phyloP scores from a whole-genome alignment of 2,329 filamentous ascomycete genomes.

The Pyrenophora seminiperda region DNA sequence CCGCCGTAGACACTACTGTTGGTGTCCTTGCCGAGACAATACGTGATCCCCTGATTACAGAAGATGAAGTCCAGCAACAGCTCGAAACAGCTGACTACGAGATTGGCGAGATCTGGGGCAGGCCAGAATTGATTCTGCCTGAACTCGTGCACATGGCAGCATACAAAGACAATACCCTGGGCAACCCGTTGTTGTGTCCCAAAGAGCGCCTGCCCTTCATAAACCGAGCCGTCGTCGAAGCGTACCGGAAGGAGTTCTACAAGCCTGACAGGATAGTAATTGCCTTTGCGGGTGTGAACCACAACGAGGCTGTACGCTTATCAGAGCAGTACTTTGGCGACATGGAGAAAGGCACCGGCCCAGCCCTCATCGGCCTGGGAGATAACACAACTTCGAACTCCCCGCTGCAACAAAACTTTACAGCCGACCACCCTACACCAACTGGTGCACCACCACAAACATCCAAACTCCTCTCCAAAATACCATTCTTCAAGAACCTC shows the following conservation, averaged over 20 bases:
- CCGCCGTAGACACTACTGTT: conserved; percentile 80
- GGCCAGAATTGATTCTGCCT: conserved; percentile 92
- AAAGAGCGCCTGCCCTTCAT: conserved; percentile 80
- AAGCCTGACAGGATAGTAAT: conserved; percentile 89
- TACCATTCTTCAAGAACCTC: conserved; percentile 89
- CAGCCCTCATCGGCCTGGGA: conserved; percentile 46
- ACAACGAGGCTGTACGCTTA: conserved; percentile 76
- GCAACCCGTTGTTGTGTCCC: conserved; percentile 90
- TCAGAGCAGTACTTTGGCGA: conserved; percentile 89
- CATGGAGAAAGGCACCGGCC: conserved; percentile 67
- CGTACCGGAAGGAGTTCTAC: conserved; percentile 84
- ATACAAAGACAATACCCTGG: conserved; percentile 93
- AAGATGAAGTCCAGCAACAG: conserved; percentile 85
- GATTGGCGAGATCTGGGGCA: conserved; percentile 96
- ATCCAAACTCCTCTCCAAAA: conserved; percentile 75
- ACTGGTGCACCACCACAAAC: conserved; percentile 55
- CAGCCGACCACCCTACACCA: conserved; percentile 44
- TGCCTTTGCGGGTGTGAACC: conserved; percentile 90
- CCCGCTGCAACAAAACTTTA: conserved; percentile 54
- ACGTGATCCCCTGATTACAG: conserved; percentile 79
- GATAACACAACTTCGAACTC: conserved; percentile 22
- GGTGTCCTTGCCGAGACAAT: conserved; percentile 92
- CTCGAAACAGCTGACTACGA: conserved; percentile 92
- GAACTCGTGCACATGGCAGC: conserved; percentile 95
- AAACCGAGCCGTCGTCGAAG: conserved; percentile 71